Evolutionary conservation across 305 asterid species (phyloP).

Genomic region (Stenogyne calaminthoides): DNA sequence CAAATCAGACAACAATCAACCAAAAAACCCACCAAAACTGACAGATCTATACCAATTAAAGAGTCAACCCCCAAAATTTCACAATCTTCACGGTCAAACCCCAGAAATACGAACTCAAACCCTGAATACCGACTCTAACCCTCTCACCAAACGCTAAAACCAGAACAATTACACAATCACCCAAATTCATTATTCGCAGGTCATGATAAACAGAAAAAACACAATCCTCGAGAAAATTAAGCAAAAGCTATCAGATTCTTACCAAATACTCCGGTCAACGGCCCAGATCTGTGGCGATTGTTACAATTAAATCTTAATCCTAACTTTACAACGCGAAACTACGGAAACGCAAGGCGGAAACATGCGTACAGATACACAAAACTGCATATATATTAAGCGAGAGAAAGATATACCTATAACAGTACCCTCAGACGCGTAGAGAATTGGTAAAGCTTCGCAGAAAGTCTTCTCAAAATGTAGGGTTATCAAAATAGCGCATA

Average conservation of each 20-base stretch:
- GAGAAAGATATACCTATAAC: slow-evolving; percentile 42
- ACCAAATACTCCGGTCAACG: slow-evolving; percentile 37
- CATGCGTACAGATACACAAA: slow-evolving; percentile 10
- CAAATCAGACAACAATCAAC: slow-evolving; percentile 4
- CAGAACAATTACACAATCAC: neutral
- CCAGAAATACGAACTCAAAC: slow-evolving; percentile 10
- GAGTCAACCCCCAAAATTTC: slow-evolving; percentile 26
- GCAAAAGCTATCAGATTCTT: slow-evolving; percentile 24
- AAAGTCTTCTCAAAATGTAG: slow-evolving; percentile 41
- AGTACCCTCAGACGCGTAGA: slow-evolving; percentile 42
- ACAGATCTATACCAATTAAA: slow-evolving; percentile 30
- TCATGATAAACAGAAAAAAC: neutral
- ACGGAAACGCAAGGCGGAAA: neutral
- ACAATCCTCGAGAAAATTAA: neutral
- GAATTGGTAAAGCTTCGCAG: slow-evolving; percentile 40
- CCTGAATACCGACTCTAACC: slow-evolving; percentile 6
- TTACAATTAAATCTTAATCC: neutral
- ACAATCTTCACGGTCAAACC: slow-evolving; percentile 23
- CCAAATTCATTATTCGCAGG: neutral
- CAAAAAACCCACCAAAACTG: neutral
- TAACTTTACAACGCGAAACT: neutral
- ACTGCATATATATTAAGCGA: neutral
- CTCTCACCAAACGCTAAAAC: neutral
- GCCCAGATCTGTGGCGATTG: slow-evolving; percentile 23
- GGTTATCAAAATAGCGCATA: slow-evolving; percentile 16